Conservation (phyloP, 2,329 filamentous ascomycete genomes). For the Pseudopithomyces chartarum region DNA sequence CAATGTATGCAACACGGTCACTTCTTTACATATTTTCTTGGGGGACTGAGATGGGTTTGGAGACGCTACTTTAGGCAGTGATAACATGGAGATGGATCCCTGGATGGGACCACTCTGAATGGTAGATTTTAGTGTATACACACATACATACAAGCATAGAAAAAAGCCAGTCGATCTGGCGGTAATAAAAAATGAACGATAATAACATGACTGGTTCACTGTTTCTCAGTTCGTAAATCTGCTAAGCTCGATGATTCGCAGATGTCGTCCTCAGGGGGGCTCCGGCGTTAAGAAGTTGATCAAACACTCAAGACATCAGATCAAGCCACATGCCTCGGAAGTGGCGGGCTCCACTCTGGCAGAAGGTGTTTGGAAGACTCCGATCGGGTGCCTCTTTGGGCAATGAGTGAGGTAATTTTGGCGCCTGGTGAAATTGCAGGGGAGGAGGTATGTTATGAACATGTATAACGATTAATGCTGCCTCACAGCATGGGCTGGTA, state of each 20-base stretch:
- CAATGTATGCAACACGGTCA: background rate
- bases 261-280: background rate
- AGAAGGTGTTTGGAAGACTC: background rate
- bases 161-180: conserved; percentile 10
- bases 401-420: background rate
- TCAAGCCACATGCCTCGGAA: background rate
- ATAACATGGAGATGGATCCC: background rate
- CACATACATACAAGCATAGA: too few species aligned
- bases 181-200: background rate
- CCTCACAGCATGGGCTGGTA: too few species aligned
- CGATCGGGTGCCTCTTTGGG: background rate
- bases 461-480: too few species aligned
- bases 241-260: background rate
- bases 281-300: background rate
- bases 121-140: conserved; percentile 9
- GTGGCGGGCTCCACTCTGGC: conserved; percentile 3
- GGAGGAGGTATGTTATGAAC: too few species aligned
- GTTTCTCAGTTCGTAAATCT: too few species aligned
- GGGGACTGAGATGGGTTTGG: conserved; percentile 3
- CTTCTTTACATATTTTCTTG: conserved; percentile 2
- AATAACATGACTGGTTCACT: background rate
- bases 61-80: background rate
- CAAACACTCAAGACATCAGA: conserved; percentile 2
- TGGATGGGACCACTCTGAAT: background rate
- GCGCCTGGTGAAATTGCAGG: background rate